Conservation (phyloP, 495 filamentous ascomycete species). For the Penicillium psychrofluorescens region DNA sequence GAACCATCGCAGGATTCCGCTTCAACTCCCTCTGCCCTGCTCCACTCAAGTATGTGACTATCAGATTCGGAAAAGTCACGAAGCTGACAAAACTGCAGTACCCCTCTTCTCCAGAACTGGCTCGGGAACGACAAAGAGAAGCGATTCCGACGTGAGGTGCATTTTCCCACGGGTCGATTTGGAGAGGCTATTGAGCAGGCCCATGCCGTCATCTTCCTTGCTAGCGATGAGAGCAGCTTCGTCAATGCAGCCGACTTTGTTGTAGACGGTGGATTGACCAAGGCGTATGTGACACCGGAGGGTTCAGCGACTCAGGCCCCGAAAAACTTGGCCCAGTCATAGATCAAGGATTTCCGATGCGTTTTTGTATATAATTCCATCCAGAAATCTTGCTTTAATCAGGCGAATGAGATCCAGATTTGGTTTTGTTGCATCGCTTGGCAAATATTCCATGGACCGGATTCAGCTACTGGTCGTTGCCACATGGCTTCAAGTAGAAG, state of each 20-base stretch:
- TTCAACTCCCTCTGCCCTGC: constrained; percentile 93
- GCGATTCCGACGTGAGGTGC: constrained; percentile 78
- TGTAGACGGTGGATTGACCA: constrained; percentile 95
- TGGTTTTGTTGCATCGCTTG: constrained; percentile 31
- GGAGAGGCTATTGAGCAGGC: constrained; percentile 95
- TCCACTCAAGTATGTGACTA: constrained; percentile 62
- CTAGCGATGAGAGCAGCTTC: constrained; percentile 90
- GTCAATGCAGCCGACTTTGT: constrained; percentile 90
- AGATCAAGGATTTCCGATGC: too few relatives aligned
- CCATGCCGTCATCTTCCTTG: constrained; percentile 87
- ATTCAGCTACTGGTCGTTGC: constrained; percentile 16
- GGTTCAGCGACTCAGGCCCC: constrained; percentile 66
- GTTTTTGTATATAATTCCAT: too few relatives aligned
- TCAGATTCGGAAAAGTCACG: too few relatives aligned
- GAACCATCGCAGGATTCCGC: constrained; percentile 45
- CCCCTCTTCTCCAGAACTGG: constrained; percentile 83
- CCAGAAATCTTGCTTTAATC: background rate
- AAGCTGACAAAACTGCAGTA: constrained; percentile 26
- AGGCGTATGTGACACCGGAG: constrained; percentile 90
- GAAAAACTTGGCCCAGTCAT: constrained; percentile 46
- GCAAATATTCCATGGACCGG: constrained; percentile 34
- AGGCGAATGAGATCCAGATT: constrained; percentile 37
- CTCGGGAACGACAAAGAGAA: constrained; percentile 84
- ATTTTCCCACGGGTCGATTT: constrained; percentile 92
- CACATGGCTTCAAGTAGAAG: constrained; percentile 31